Percentiles rank a stretch among this genome's conserved stretches.
Conservation (phyloP, 768 basidiomycete genomes). For the Phanerochaete sordida region DNA sequence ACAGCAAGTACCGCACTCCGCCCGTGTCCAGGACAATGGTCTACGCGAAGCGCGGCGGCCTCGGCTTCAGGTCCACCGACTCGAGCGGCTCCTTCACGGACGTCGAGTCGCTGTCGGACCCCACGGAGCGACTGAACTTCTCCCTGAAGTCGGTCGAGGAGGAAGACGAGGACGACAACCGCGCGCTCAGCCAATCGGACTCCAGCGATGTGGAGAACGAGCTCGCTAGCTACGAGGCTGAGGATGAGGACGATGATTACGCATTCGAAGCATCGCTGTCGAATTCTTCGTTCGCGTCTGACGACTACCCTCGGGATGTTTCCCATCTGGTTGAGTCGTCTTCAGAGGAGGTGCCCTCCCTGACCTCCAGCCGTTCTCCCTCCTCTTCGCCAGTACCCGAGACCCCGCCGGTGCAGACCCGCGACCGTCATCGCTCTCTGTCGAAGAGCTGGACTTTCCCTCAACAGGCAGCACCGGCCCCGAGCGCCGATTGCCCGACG, state of each 20-base stretch:
- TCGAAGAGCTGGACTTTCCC: constrained; percentile 70
- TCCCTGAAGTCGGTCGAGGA: constrained; percentile 50
- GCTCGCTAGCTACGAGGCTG: constrained; percentile 67
- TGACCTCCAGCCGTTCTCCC: constrained; percentile 23
- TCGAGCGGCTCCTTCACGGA: constrained; percentile 65
- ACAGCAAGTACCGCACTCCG: constrained; percentile 19
- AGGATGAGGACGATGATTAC: constrained; percentile 62
- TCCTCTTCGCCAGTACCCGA: constrained; percentile 29
- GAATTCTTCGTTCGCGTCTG: constrained; percentile 25
- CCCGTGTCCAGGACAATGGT: constrained; percentile 23
- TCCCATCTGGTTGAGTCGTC: constrained; percentile 24
- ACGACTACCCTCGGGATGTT: constrained; percentile 27
- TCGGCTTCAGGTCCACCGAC: constrained; percentile 57
- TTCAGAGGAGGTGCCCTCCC: constrained; percentile 16
- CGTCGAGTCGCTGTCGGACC: constrained; percentile 56
- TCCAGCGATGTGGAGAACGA: constrained; percentile 53
- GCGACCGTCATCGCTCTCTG: constrained; percentile 40
- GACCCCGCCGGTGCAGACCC: constrained; percentile 21
- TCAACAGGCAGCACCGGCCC: constrained; percentile 12
- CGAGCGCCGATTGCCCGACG: constrained; percentile 19
- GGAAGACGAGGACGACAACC: constrained; percentile 38
- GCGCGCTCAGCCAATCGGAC: constrained; percentile 25
- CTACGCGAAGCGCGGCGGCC: constrained; percentile 38
- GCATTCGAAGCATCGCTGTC: constrained; percentile 34
- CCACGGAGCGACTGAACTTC: constrained; percentile 37